These are phyloP conservation scores for Xanthoconium purpureum DNA, from an alignment of 768 basidiomycete species.

Conservation along the genomic window DNA sequence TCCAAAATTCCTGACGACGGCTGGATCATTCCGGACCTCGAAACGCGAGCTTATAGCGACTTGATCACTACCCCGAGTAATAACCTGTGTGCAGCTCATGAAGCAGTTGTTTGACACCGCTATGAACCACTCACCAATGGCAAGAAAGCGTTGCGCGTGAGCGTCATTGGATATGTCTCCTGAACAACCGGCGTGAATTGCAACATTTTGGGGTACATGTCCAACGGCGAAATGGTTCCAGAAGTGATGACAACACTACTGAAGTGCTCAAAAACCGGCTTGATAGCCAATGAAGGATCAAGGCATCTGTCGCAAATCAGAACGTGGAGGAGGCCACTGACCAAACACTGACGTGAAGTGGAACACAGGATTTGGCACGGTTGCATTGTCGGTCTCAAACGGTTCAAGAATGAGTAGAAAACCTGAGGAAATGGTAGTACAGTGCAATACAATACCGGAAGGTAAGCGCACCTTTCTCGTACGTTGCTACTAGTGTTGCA, in stretches of 20 bases:
- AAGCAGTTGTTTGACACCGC: background rate
- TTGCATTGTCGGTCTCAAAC: conserved; percentile 97
- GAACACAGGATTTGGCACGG: conserved; percentile 97
- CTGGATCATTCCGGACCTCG: conserved; percentile 98
- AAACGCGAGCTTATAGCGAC: conserved; percentile 98
- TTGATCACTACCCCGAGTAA: conserved; percentile 97
- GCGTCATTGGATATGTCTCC: conserved; percentile 97
- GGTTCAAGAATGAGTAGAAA: conserved; percentile 97
- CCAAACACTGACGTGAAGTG: conserved; percentile 77
- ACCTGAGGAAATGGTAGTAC: conserved; percentile 43
- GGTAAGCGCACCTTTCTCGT: conserved; percentile 76
- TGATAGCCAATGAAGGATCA: conserved; percentile 95
- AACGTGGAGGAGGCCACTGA: background rate
- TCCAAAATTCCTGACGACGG: conserved; percentile 97
- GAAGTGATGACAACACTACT: conserved; percentile 98
- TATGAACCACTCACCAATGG: conserved; percentile 65
- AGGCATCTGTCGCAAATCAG: conserved; percentile 64
- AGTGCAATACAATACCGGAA: background rate
- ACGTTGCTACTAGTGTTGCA: conserved; percentile 95
- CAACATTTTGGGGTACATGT: conserved; percentile 99
- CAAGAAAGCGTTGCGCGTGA: conserved; percentile 93
- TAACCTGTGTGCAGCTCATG: conserved; percentile 56
- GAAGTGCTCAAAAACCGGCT: conserved; percentile 97
- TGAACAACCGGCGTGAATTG: conserved; percentile 96
- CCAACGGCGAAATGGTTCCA: conserved; percentile 95